These are phyloP conservation scores for Sordariomycetes sp. DNA, from an alignment of 2,329 filamentous ascomycete species.

Conservation along the genomic window DNA sequence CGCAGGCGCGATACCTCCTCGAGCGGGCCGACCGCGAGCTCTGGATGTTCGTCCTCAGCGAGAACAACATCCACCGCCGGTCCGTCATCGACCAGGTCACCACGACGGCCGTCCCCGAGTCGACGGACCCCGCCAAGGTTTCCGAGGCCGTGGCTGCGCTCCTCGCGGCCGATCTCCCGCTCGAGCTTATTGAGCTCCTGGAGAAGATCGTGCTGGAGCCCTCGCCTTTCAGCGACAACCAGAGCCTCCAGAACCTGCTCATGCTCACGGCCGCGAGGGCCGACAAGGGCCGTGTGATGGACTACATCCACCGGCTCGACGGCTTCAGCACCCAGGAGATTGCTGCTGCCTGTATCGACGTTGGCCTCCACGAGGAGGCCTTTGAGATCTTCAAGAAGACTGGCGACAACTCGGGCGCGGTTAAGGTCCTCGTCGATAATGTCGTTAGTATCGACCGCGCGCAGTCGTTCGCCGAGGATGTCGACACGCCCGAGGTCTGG, in stretches of 20 bases:
- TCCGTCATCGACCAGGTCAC: conserved; percentile 95
- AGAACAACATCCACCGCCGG: conserved; percentile 91
- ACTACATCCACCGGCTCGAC: conserved; percentile 87
- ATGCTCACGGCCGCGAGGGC: conserved; percentile 96
- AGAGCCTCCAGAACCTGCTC: conserved; percentile 89
- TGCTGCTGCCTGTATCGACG: conserved; percentile 83
- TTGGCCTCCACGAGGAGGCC: conserved; percentile 90
- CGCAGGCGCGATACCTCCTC: conserved; percentile 90
- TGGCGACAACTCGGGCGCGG: conserved; percentile 75
- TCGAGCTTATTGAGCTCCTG: conserved; percentile 89
- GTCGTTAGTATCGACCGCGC: conserved; percentile 97
- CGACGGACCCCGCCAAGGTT: conserved; percentile 86
- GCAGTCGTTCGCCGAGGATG: conserved; percentile 87
- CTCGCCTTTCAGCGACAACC: conserved; percentile 96
- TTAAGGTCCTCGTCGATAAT: conserved; percentile 88
- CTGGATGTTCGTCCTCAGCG: conserved; percentile 88
- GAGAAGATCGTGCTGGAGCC: conserved; percentile 99
- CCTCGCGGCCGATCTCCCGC: conserved; percentile 80
- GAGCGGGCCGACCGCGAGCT: conserved; percentile 84
- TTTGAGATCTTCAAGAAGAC: conserved; percentile 99
- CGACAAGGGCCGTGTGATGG: conserved; percentile 88
- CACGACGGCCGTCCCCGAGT: conserved; percentile 87
- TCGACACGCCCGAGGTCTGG: conserved; percentile 93
- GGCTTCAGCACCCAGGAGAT: conserved; percentile 90
- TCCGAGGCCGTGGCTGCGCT: conserved; percentile 90